Evolutionary conservation across 495 filamentous ascomycete species (phyloP).

Genomic region (Penicillium lagena): DNA sequence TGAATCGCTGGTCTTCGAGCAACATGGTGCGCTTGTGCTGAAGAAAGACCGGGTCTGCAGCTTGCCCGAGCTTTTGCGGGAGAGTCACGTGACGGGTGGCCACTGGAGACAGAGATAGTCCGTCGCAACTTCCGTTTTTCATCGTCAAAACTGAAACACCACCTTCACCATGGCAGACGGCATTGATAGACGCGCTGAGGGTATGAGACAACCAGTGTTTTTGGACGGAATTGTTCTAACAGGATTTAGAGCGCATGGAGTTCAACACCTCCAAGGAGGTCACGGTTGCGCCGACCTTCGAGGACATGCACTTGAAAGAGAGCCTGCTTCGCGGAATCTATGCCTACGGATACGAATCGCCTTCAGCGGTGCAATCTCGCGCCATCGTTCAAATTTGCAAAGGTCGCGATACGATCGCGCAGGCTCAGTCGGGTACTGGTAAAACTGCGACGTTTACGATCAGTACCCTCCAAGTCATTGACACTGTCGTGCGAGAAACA

Average conservation of each 20-base stretch:
- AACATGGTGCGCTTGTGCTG: slow-evolving; percentile 50
- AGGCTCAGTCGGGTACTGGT: slow-evolving; percentile 98
- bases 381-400: slow-evolving; percentile 99
- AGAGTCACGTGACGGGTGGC: no score
- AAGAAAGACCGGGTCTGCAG: not conserved
- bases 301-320: slow-evolving; percentile 87
- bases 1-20: slow-evolving; percentile 83
- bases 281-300: slow-evolving; percentile 67
- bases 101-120: not conserved
- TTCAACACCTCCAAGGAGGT: slow-evolving; percentile 98
- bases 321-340: slow-evolving; percentile 96
- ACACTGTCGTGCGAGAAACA: slow-evolving; percentile 74
- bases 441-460: slow-evolving; percentile 99
- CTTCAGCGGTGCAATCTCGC: slow-evolving; percentile 92
- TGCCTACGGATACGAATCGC: slow-evolving; percentile 96
- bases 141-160: slow-evolving; percentile 1
- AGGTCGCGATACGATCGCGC: slow-evolving; percentile 95
- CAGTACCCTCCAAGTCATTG: slow-evolving; percentile 91
- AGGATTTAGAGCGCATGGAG: slow-evolving; percentile 75
- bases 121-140: slow-evolving; percentile 14
- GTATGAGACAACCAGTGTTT: slow-evolving; percentile 21
- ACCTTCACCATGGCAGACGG: slow-evolving; percentile 72
- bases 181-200: slow-evolving; percentile 88
- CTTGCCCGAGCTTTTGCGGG: not conserved
- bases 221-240: slow-evolving; percentile 18